phyloP scores from a whole-genome alignment of 257 asterid species.

The Perilla frutescens region DNA sequence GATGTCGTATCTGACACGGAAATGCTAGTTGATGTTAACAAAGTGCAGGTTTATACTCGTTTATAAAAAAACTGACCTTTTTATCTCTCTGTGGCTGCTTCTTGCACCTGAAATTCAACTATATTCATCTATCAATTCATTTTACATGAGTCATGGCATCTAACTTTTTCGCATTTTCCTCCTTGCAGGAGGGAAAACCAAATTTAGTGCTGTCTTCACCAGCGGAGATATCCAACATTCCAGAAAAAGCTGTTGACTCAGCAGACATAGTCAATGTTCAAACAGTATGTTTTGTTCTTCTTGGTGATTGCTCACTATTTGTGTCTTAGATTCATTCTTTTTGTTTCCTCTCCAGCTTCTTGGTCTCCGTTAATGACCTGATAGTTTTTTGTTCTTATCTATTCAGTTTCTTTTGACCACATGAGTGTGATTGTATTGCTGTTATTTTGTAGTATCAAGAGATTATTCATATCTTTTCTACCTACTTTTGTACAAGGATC shows the following conservation, averaged over 20 bases:
- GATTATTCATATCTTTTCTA: constrained; percentile 6
- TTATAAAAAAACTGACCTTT: constrained; percentile 6
- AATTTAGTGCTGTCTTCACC: constrained; percentile 45
- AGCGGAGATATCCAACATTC: constrained; percentile 46
- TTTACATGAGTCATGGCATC: neutral
- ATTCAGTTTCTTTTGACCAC: constrained; percentile 12
- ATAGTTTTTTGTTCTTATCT: neutral
- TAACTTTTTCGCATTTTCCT: constrained; percentile 18
- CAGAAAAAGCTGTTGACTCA: constrained; percentile 37
- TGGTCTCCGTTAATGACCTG: neutral
- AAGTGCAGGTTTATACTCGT: constrained; percentile 49
- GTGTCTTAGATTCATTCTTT: constrained; percentile 7
- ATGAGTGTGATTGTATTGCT: neutral
- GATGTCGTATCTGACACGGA: constrained; percentile 45
- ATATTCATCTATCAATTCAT: neutral
- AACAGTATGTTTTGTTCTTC: constrained; percentile 49
- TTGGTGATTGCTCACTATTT: constrained; percentile 28
- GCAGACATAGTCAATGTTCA: constrained; percentile 42
- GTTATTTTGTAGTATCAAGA: neutral
- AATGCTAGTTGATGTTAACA: constrained; percentile 42
- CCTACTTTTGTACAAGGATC: constrained; percentile 47
- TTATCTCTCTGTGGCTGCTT: constrained; percentile 4
- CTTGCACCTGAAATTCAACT: neutral
- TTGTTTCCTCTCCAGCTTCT: constrained; percentile 6
- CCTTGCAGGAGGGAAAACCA: constrained; percentile 52